Evolutionary conservation across 2,329 filamentous ascomycete genomes (phyloP).

Genomic region (Aspergillus aculeatus): DNA sequence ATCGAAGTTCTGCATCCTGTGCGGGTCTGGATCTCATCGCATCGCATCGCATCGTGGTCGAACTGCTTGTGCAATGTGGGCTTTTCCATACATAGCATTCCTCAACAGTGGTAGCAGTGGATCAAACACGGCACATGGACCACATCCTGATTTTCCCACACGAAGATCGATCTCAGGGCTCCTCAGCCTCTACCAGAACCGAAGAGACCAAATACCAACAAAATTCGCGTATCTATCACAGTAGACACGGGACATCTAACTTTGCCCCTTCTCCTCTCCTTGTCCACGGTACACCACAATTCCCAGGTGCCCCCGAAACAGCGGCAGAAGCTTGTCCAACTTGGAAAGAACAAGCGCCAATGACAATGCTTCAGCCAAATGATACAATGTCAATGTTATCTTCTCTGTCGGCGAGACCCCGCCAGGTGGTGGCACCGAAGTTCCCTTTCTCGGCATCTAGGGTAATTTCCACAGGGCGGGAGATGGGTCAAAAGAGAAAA

Average conservation of each 20-base stretch:
- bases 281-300: background rate
- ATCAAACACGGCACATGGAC: background rate
- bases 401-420: background rate
- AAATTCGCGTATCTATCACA: background rate
- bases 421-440: background rate
- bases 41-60: background rate
- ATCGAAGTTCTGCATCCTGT: background rate
- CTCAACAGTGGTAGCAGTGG: background rate
- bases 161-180: background rate
- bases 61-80: background rate
- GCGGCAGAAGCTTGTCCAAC: background rate
- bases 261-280: background rate
- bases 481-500: background rate
- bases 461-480: background rate
- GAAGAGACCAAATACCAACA: background rate
- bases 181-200: background rate
- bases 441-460: background rate
- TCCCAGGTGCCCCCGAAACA: background rate
- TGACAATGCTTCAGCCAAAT: no score
- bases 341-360: background rate
- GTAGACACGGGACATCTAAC: background rate
- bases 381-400: background rate
- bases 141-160: background rate
- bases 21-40: background rate
- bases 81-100: no score